Base-by-base conservation (phyloP, 495 filamentous ascomycete genomes). In the Talaromyces liani region DNA sequence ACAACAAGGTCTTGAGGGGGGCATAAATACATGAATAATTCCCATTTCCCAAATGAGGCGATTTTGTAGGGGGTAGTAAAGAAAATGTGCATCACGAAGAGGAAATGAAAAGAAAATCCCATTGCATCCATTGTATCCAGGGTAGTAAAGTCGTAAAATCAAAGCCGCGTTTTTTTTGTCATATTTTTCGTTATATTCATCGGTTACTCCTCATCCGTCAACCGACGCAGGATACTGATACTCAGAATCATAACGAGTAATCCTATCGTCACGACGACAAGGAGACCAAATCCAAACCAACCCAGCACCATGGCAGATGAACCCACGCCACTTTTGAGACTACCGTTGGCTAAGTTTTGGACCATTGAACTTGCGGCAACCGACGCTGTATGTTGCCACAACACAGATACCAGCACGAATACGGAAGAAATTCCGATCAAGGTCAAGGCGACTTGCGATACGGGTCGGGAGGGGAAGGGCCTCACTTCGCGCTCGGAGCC, bases 181-280 rank as follows among this genome's bases (percentile, higher is more conserved):
- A 8, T 20, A 10, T 27, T 22, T 53, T 41, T 18, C n/a, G 24
- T 27, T 4, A n/a, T 29, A 31, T 5, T 20, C 27, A 33, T 33
- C 6, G 14, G 9, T 58, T 62, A 62, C 31, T 76, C 75, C 3
- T 82, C 80, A 64, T 84, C 81, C 10, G 81, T 82, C 72, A 84
- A 70, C 61, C 79, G 70, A 29, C 82, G 73, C 69, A 94, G 74
- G 31, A 95, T 78, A 34, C 84, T 82, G 67, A 96, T 91, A 76
- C 91, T 96, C 71, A 96, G 77, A 65, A 96, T 95, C 93, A 98
- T 98, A 66, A 97, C 88, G 41, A 98, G 79, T 73, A 98, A 73
- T 25, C 93, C 93, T 70, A 97, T 95, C 18, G 93, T 96, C 31
- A 96, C 92, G 36, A 97, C 86, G 61, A 97, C 93, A 65, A 98